Evolutionary conservation across 2,329 filamentous ascomycete genomes (phyloP).

Genomic region (Trichoderma sp.): DNA sequence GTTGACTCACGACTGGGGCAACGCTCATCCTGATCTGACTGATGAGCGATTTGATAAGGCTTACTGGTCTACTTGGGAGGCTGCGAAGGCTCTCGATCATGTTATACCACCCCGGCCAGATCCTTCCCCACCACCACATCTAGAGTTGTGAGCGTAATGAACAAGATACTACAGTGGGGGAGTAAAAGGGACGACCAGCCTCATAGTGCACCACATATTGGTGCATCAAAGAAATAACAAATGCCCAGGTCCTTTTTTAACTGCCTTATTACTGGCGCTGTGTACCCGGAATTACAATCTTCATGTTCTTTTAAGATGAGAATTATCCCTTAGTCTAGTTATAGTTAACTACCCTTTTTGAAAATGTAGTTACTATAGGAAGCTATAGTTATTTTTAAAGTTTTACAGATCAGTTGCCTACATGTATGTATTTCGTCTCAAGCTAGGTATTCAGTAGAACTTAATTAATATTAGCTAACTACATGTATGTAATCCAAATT

Average conservation of each 20-base stretch:
- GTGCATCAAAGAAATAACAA: no score
- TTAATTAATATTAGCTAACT: not conserved
- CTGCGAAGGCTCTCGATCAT: not conserved
- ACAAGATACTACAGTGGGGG: not conserved
- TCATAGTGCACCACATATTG: no score
- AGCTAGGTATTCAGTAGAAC: not conserved
- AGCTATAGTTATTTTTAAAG: no score
- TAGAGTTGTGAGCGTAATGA: not conserved
- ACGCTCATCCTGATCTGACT: not conserved
- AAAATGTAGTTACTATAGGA: no score
- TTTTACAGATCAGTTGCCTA: no score
- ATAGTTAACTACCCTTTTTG: no score
- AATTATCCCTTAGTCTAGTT: no score
- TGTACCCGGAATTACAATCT: no score
- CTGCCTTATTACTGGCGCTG: no score
- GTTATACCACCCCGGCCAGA: not conserved
- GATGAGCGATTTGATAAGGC: not conserved
- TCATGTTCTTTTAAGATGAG: no score
- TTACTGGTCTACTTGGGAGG: not conserved
- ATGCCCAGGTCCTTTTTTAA: no score
- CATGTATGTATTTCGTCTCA: not conserved
- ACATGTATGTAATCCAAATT: not conserved
- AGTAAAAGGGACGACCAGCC: no score
- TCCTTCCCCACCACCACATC: not conserved
- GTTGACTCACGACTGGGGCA: not conserved